Evolutionary conservation across 495 filamentous ascomycete species (phyloP).

Genomic region (Daldinia decipiens): DNA sequence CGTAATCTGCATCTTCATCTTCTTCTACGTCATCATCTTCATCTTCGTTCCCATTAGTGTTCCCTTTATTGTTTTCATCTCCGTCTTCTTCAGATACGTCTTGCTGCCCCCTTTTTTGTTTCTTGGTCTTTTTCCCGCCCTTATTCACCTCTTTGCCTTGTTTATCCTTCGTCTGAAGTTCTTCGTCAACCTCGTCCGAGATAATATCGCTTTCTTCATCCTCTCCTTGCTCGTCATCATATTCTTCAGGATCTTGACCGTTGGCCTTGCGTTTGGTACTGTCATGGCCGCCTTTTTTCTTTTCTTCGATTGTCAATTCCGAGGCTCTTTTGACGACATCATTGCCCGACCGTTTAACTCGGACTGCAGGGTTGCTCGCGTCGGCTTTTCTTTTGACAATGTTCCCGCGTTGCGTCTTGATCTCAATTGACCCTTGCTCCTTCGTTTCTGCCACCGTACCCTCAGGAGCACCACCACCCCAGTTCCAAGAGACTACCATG

Average conservation of each 20-base stretch:
- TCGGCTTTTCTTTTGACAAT: constrained; percentile 68
- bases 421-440: constrained; percentile 64
- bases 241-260: constrained; percentile 15
- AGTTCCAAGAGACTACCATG: constrained; percentile 67
- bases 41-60: constrained; percentile 2
- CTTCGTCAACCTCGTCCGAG: constrained; percentile 46
- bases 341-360: constrained; percentile 65
- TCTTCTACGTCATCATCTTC: constrained; percentile 23
- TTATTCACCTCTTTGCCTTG: constrained; percentile 53
- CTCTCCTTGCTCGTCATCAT: constrained; percentile 20
- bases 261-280: constrained; percentile 42
- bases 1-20: not conserved
- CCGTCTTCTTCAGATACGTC: constrained; percentile 17
- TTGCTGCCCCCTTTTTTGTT: constrained; percentile 38
- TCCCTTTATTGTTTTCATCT: not conserved
- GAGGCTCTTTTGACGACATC: constrained; percentile 70
- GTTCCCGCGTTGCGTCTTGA: constrained; percentile 69
- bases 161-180: constrained; percentile 51
- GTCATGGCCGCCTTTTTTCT: constrained; percentile 43
- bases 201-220: constrained; percentile 45
- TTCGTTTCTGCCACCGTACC: constrained; percentile 69
- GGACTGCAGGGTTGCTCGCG: constrained; percentile 67
- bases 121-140: constrained; percentile 48
- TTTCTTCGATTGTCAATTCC: constrained; percentile 62
- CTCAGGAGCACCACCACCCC: constrained; percentile 61